Base-by-base conservation (phyloP, 768 basidiomycete species). In the Russula lepida region DNA sequence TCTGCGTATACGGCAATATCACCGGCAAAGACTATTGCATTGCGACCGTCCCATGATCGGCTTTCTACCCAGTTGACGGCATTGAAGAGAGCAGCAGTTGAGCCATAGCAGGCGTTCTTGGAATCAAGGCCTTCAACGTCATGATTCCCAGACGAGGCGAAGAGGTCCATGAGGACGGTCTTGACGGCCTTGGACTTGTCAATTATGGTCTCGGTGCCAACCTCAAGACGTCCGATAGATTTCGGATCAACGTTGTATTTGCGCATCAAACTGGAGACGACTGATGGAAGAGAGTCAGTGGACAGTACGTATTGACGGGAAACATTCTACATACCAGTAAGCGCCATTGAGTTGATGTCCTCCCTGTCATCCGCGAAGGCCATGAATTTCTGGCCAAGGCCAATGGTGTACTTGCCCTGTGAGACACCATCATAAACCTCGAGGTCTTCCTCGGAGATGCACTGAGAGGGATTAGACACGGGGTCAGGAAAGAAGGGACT, bases 181-280 rank as follows among this genome's bases (percentile, higher is more conserved):
- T 99, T 99, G 74, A 93, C 92, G 7, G 95, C 91, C 76, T 99
- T 99, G 46, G 93, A 95, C 79, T 98, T 98, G 84, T 99, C 97
- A 69, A 99, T 97, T 76, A 98, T 92, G 43, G 97, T 98, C 74
- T 99, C 97, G 27, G 97, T 99, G 50, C 97, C 97, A 60, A 98
- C 93, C 66, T 99, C 97, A 61, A 99, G 85, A 66, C 97, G 94
- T 60, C 97, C 97, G 73, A 99, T 94, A 55, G 92, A 92, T 70
- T 82, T 87, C 68, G 97, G 93, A 79, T 98, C 95, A 70, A 99
- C 83, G 78, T 92, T 86, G 82, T 86, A 97, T 75, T 95, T 97
- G 71, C 89, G 82, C 63, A 99, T 81, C 41, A 99, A 85, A 66
- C 87, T 88, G 64, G 84, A 81, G 69, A 97, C 95, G 68, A 87